A percentile compares a stretch with the other conserved stretches of the same genome.
Evolutionary conservation across 179 eudicot genomes (phyloP).

Genomic region (Silene noctiflora): DNA sequence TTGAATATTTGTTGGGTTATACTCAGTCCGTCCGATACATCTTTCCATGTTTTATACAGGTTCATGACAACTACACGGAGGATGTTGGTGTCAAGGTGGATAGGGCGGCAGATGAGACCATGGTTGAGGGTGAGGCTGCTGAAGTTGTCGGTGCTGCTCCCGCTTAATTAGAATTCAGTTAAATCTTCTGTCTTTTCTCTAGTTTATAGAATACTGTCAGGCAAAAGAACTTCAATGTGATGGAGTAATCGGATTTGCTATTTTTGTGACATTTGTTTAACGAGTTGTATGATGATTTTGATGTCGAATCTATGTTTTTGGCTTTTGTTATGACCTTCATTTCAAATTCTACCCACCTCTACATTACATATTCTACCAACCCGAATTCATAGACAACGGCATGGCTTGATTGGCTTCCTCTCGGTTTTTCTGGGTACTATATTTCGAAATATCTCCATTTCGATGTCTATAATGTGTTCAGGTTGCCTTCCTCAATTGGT

Average conservation of each 20-base stretch:
- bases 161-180: conserved; percentile 18
- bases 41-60: conserved; percentile 15
- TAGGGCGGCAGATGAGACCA: conserved; percentile 37
- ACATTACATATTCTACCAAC: no score
- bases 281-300: background rate
- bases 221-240: conserved; percentile 6
- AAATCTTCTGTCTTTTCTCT: background rate
- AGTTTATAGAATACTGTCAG: conserved; percentile 20
- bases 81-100: conserved; percentile 41
- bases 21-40: no score
- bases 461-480: no score
- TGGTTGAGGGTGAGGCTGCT: conserved; percentile 33
- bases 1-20: no score
- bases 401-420: no score
- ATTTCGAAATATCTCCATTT: no score
- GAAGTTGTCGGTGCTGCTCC: conserved; percentile 33
- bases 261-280: background rate
- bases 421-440: no score
- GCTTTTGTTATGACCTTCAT: no score
- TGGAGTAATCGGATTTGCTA: background rate
- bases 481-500: no score
- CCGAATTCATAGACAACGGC: no score
- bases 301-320: background rate
- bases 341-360: no score
- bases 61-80: conserved; percentile 36